Evolutionary conservation across 2,329 filamentous ascomycete species (phyloP).

Genomic region (Trematosphaeria pertusa): DNA sequence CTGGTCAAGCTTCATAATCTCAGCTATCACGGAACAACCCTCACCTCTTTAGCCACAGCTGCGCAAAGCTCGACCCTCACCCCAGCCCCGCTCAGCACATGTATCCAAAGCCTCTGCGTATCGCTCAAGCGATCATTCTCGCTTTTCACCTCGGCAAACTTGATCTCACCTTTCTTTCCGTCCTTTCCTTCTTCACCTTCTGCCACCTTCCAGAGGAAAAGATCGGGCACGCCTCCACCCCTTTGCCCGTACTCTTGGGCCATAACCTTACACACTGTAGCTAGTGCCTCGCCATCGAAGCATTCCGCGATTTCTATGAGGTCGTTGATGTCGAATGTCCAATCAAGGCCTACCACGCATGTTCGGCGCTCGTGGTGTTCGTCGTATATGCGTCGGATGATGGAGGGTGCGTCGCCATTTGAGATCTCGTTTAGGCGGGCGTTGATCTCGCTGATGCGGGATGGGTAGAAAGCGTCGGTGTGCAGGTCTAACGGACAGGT

Average conservation of each 20-base stretch:
- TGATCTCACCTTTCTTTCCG: conserved; percentile 63
- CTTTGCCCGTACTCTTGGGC: conserved; percentile 91
- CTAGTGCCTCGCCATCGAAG: conserved; percentile 81
- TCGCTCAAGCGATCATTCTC: conserved; percentile 92
- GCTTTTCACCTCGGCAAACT: conserved; percentile 70
- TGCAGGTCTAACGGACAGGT: conserved; percentile 92
- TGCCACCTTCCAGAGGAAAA: conserved; percentile 80
- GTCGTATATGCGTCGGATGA: conserved; percentile 73
- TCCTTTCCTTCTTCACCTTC: conserved; percentile 46
- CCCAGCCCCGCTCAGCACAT: conserved; percentile 85
- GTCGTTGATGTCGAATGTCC: conserved; percentile 83
- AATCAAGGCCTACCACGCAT: conserved; percentile 90
- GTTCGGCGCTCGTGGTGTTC: conserved; percentile 74
- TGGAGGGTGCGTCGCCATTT: conserved; percentile 74
- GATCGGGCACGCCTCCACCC: conserved; percentile 87
- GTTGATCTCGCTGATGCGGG: conserved; percentile 88
- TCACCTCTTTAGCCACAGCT: conserved; percentile 65
- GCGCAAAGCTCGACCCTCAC: conserved; percentile 83
- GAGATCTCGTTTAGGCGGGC: conserved; percentile 83
- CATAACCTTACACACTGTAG: conserved; percentile 88
- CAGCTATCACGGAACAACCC: conserved; percentile 14
- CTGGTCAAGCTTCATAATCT: too few species aligned
- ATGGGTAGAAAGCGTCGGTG: conserved; percentile 89
- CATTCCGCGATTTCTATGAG: conserved; percentile 78
- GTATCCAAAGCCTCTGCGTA: conserved; percentile 95